Conservation (phyloP, 1,284 basidiomycete genomes). For the Ustilago esculenta region DNA sequence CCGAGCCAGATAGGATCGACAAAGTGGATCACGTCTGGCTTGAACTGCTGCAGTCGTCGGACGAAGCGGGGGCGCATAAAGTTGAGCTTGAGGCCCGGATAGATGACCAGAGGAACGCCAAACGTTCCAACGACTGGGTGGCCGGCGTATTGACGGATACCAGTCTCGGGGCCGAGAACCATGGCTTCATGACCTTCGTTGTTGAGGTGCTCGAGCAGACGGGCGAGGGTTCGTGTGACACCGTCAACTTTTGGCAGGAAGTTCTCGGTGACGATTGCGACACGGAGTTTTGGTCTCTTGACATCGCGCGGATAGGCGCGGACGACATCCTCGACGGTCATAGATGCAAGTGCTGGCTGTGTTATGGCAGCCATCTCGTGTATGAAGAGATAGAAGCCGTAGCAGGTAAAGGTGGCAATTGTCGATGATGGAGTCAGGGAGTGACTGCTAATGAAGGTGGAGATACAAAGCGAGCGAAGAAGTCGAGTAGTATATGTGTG, state of each 20-base stretch:
- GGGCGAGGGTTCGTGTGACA: constrained; percentile 72
- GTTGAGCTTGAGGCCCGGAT: constrained; percentile 73
- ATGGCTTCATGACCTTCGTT: constrained; percentile 72
- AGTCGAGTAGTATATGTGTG: no score
- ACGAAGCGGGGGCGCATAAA: constrained; percentile 72
- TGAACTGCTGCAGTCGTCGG: constrained; percentile 68
- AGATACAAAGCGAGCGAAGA: no score
- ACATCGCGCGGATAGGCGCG: constrained; percentile 38
- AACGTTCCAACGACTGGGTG: constrained; percentile 72
- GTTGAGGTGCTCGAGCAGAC: constrained; percentile 72
- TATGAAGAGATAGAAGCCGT: not conserved
- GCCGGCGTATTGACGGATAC: constrained; percentile 70
- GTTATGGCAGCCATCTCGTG: constrained; percentile 8
- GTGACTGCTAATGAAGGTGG: not conserved
- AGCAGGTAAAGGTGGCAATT: not conserved
- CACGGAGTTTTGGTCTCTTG: constrained; percentile 64
- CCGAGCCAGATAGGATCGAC: constrained; percentile 73
- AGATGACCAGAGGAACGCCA: constrained; percentile 72
- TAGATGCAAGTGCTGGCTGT: not conserved
- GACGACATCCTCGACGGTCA: constrained; percentile 10
- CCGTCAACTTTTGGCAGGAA: constrained; percentile 73
- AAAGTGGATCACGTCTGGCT: constrained; percentile 71
- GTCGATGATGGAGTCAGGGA: no score
- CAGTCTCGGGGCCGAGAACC: constrained; percentile 71
- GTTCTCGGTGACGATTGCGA: constrained; percentile 70